Percentiles rank a stretch among this genome's conserved stretches.
Evolutionary conservation across 371 early-diverging fungal species (phyloP).

Genomic region (Mucor circinelloides): DNA sequence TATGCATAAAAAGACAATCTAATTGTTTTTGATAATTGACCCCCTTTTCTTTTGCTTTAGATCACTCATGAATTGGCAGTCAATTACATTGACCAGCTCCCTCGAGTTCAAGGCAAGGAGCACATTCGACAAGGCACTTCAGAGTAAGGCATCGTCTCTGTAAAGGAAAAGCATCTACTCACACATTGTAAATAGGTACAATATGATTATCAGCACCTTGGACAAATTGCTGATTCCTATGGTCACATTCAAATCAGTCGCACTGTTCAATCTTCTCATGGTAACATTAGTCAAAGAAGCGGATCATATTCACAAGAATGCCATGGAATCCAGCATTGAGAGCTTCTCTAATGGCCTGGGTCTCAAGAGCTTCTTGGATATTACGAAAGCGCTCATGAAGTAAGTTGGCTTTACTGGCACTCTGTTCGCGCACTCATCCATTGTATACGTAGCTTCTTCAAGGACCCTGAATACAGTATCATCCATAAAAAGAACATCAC

Average conservation of each 20-base stretch:
- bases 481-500: conserved; percentile 49
- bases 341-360: conserved; percentile 46
- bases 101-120: conserved; percentile 23
- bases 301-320: conserved; percentile 52
- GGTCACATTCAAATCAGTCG: conserved; percentile 41
- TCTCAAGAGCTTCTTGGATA: conserved; percentile 39
- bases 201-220: conserved; percentile 55
- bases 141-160: background rate
- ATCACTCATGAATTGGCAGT: conserved; percentile 29
- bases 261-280: conserved; percentile 54
- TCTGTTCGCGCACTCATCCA: background rate
- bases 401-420: conserved; percentile 24
- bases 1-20: background rate
- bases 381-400: conserved; percentile 47
- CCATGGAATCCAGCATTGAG: conserved; percentile 38
- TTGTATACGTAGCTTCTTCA: conserved; percentile 38
- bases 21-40: background rate
- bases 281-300: conserved; percentile 59
- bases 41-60: conserved; percentile 9
- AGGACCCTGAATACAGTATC: conserved; percentile 34
- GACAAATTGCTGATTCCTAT: conserved; percentile 55
- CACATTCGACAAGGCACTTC: conserved; percentile 40
- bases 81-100: conserved; percentile 53
- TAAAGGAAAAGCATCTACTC: background rate
- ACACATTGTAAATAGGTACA: conserved; percentile 37